Conservation (phyloP, 2,329 filamentous ascomycete genomes). For the Pseudogymnoascus sp. region DNA sequence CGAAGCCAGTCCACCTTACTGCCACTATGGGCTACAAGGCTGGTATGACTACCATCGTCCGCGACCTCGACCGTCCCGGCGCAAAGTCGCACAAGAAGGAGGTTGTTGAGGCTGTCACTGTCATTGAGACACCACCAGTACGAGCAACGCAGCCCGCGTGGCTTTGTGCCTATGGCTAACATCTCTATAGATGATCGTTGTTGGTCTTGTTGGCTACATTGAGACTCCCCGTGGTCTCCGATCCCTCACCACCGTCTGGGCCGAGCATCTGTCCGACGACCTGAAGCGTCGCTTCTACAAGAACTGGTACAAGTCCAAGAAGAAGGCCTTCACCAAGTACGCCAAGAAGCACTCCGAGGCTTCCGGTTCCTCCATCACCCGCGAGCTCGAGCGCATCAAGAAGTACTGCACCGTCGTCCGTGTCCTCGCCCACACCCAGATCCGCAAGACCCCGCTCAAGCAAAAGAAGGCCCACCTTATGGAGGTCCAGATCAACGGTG, state of each 20-base stretch:
- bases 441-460: slow-evolving; percentile 98
- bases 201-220: slow-evolving; percentile 99
- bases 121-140: slow-evolving; percentile 95
- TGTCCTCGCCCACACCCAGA: slow-evolving; percentile 98
- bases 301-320: slow-evolving; percentile 99
- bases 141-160: slow-evolving; percentile 77
- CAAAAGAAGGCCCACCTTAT: slow-evolving; percentile 99
- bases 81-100: slow-evolving; percentile 99
- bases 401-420: slow-evolving; percentile 99
- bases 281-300: slow-evolving; percentile 99
- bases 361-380: slow-evolving; percentile 83
- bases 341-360: slow-evolving; percentile 99
- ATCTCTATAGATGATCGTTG: slow-evolving; percentile 88
- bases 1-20: slow-evolving; percentile 98
- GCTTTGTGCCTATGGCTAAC: slow-evolving; percentile 67
- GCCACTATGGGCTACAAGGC: slow-evolving; percentile 99
- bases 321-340: slow-evolving; percentile 99
- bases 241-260: slow-evolving; percentile 99
- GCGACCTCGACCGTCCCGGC: slow-evolving; percentile 96
- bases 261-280: slow-evolving; percentile 98
- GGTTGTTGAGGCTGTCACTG: slow-evolving; percentile 79
- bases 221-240: slow-evolving; percentile 99
- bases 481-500: slow-evolving; percentile 99
- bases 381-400: slow-evolving; percentile 99
- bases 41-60: slow-evolving; percentile 99